Evolutionary conservation across 2,329 filamentous ascomycete genomes (phyloP).

Genomic region (Penicillium sp.): DNA sequence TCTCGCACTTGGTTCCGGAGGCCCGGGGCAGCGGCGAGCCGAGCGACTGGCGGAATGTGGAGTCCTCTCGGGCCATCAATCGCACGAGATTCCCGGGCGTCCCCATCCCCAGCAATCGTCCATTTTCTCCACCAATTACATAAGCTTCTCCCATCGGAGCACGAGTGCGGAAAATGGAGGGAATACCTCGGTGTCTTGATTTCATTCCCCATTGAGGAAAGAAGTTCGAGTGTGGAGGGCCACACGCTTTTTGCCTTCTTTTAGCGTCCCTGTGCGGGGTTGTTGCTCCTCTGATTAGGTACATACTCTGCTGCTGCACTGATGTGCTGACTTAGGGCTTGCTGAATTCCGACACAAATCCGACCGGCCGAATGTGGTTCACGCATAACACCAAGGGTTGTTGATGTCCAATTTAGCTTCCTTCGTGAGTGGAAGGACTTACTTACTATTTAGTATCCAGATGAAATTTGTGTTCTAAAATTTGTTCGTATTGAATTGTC

Average conservation of each 20-base stretch:
- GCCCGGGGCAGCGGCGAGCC: not conserved
- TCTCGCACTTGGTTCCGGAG: not conserved
- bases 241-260: too few species aligned
- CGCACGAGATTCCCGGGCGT: slow-evolving; percentile 33
- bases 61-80: slow-evolving; percentile 38
- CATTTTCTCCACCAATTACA: slow-evolving; percentile 23
- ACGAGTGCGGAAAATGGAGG: too few species aligned
- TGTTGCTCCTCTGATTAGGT: too few species aligned
- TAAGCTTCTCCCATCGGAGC: not conserved
- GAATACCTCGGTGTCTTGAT: not conserved
- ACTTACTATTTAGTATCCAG: too few species aligned
- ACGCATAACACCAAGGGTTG: not conserved
- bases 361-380: not conserved
- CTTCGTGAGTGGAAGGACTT: too few species aligned
- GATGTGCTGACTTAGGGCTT: not conserved
- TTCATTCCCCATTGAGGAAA: not conserved
- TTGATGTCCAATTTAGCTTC: not conserved
- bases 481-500: too few species aligned
- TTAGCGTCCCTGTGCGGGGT: too few species aligned
- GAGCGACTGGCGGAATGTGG: slow-evolving; percentile 23
- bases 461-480: too few species aligned
- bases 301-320: too few species aligned
- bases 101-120: not conserved
- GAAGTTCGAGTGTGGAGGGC: not conserved
- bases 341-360: not conserved